Percentiles rank a stretch among this genome's conserved stretches.
Conservation (phyloP, 345 rosid species). For the Rhodomyrtus tomentosa region DNA sequence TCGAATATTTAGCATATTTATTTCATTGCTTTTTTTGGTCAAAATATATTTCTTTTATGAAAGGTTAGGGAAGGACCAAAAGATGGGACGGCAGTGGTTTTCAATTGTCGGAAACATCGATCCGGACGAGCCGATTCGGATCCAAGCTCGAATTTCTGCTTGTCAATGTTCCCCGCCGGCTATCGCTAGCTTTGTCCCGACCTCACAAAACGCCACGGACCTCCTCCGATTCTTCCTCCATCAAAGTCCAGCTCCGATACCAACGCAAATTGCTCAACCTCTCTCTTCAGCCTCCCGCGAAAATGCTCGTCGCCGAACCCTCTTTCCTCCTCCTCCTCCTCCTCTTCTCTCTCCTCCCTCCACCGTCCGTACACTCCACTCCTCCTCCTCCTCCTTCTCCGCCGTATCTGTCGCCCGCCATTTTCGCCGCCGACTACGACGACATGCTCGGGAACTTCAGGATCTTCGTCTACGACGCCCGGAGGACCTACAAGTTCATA, state of each 20-base stretch:
- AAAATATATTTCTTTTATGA: not conserved
- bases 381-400: constrained; percentile 2
- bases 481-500: constrained; percentile 6
- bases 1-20: not conserved
- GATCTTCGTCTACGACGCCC: constrained; percentile 30
- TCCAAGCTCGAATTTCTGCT: not conserved
- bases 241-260: not conserved
- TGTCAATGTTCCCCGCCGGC: not conserved
- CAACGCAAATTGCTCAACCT: not conserved
- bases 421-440: constrained; percentile 19
- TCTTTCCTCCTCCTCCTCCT: not conserved
- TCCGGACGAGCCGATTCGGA: not conserved
- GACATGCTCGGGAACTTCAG: constrained; percentile 33
- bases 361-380: not conserved
- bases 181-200: not conserved
- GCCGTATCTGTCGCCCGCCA: constrained; percentile 31
- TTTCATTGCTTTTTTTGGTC: not conserved
- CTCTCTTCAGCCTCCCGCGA: not conserved
- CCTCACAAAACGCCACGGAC: not conserved
- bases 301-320: constrained; percentile 6
- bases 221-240: not conserved
- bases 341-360: not conserved
- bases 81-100: not conserved
- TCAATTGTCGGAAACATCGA: not conserved
- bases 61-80: not conserved